Conservation (phyloP, 768 basidiomycete genomes). For the Russula ochroleuca region DNA sequence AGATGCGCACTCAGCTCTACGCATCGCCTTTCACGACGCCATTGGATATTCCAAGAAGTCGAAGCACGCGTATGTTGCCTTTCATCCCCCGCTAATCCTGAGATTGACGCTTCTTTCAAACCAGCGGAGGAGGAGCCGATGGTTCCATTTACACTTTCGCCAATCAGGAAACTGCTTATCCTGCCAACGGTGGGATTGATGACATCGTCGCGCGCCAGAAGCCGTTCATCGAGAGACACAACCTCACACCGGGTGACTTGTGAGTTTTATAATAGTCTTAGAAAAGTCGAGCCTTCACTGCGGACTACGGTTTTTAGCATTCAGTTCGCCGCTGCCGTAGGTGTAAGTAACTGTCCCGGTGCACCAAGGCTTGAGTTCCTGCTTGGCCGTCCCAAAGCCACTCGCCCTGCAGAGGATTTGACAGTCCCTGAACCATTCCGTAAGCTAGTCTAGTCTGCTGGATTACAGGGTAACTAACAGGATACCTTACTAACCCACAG, state of each 20-base stretch:
- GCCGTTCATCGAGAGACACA: constrained; percentile 37
- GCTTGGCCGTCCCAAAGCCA: constrained; percentile 34
- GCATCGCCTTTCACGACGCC: constrained; percentile 33
- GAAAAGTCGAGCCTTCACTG: neutral
- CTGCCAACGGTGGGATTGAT: constrained; percentile 28
- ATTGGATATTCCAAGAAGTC: constrained; percentile 21
- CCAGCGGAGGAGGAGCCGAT: constrained; percentile 30
- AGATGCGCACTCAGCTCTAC: constrained; percentile 33
- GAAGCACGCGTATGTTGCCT: neutral
- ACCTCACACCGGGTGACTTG: constrained; percentile 46
- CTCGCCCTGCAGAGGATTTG: constrained; percentile 31
- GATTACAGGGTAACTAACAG: neutral
- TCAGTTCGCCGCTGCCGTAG: constrained; percentile 36
- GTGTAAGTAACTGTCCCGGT: constrained; percentile 37
- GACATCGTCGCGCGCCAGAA: constrained; percentile 31
- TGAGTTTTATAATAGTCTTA: constrained; percentile 29
- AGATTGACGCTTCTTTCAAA: neutral
- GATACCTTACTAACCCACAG: neutral
- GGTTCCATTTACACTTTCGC: constrained; percentile 29
- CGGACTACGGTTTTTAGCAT: constrained; percentile 29
- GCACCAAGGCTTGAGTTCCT: constrained; percentile 35
- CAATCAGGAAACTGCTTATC: constrained; percentile 23
- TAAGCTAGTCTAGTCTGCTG: neutral
- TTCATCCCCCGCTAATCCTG: neutral
- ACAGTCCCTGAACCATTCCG: constrained; percentile 38